These are phyloP conservation scores for Aphanomyces euteiches DNA, from an alignment of 352 stramenopile species.

Conservation along the genomic window DNA sequence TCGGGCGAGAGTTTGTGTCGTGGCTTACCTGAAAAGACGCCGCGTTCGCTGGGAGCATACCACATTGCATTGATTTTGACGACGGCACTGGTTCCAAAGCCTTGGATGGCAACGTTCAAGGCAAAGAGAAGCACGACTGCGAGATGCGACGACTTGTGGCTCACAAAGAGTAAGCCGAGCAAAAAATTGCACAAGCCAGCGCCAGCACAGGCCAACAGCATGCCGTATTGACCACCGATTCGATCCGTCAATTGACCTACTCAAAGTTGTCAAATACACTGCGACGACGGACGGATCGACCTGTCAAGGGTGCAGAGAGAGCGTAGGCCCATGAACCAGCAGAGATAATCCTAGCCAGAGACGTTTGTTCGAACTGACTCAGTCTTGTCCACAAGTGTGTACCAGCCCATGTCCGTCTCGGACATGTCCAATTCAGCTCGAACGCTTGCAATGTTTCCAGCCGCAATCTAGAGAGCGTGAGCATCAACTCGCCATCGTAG, in stretches of 20 bases:
- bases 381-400: slow-evolving; percentile 18
- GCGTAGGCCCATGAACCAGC: slow-evolving; percentile 69
- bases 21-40: slow-evolving; percentile 44
- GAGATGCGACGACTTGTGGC: slow-evolving; percentile 41
- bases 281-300: slow-evolving; percentile 3
- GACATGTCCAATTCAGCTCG: slow-evolving; percentile 55
- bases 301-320: slow-evolving; percentile 60
- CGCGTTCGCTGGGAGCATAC: slow-evolving; percentile 60
- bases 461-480: slow-evolving; percentile 29
- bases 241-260: slow-evolving; percentile 54
- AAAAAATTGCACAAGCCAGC: slow-evolving; percentile 59
- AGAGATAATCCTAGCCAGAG: slow-evolving; percentile 48
- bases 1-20: not conserved
- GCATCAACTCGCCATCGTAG: not conserved
- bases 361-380: too few relatives aligned
- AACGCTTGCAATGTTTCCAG: slow-evolving; percentile 59
- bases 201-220: slow-evolving; percentile 64
- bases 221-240: slow-evolving; percentile 62
- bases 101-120: slow-evolving; percentile 61
- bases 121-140: slow-evolving; percentile 64
- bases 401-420: slow-evolving; percentile 72
- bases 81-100: slow-evolving; percentile 74
- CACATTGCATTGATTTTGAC: slow-evolving; percentile 82
- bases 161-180: slow-evolving; percentile 53
- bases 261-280: not conserved